Evolutionary conservation across 352 stramenopile genomes (phyloP).

Genomic region (Phytophthora kernoviae): DNA sequence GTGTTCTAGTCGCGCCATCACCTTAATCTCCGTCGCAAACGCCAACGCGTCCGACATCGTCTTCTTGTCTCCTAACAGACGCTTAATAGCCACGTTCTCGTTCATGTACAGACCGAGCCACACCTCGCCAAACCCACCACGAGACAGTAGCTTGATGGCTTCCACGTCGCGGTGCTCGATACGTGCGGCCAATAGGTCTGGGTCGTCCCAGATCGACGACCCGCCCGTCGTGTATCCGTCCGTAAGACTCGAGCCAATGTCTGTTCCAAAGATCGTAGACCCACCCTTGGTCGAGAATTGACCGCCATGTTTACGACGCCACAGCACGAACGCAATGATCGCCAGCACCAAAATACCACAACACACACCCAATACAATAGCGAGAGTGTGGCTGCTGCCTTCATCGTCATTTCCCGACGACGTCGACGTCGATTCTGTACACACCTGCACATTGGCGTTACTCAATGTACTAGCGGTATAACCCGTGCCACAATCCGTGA

Average conservation of each 20-base stretch:
- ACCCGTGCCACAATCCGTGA: slow-evolving; percentile 40
- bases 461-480: slow-evolving; percentile 26
- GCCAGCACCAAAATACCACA: slow-evolving; percentile 48
- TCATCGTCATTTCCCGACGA: slow-evolving; percentile 14
- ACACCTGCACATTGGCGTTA: slow-evolving; percentile 34
- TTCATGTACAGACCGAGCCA: slow-evolving; percentile 71
- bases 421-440: slow-evolving; percentile 20
- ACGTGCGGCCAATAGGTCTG: slow-evolving; percentile 60
- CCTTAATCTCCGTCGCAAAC: slow-evolving; percentile 69
- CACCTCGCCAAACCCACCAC: slow-evolving; percentile 72
- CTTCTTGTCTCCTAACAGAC: slow-evolving; percentile 58
- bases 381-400: slow-evolving; percentile 35
- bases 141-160: slow-evolving; percentile 60
- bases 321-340: slow-evolving; percentile 46
- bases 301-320: slow-evolving; percentile 41
- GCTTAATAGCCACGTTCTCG: slow-evolving; percentile 73
- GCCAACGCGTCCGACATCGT: slow-evolving; percentile 54
- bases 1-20: slow-evolving; percentile 61
- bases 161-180: slow-evolving; percentile 62
- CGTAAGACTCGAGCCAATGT: slow-evolving; percentile 45
- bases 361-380: slow-evolving; percentile 51
- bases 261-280: slow-evolving; percentile 30
- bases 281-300: slow-evolving; percentile 37
- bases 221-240: slow-evolving; percentile 39
- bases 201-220: slow-evolving; percentile 74